Evolutionary conservation across 164 flowering plant genomes (phyloP).

Genomic region (Taxillus chinensis): DNA sequence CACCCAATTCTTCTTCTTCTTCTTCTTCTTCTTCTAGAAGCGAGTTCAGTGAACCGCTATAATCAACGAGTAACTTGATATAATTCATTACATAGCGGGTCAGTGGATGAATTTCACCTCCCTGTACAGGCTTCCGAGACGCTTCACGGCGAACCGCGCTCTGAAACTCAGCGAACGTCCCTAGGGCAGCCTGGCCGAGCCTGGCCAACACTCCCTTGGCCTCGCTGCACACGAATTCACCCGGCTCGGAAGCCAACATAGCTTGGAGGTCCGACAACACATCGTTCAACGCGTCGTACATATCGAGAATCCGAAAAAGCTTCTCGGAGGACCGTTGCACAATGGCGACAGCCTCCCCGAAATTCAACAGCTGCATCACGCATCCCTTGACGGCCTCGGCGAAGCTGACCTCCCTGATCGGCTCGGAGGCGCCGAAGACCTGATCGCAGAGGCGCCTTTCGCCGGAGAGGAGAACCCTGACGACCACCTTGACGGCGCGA

Average conservation of each 20-base stretch:
- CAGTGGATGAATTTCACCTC: conserved; percentile 68
- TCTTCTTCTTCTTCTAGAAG: conserved; percentile 30
- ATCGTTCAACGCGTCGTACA: conserved; percentile 59
- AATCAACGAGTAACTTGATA: conserved; percentile 60
- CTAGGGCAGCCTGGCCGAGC: conserved; percentile 58
- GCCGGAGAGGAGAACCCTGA: conserved; percentile 43
- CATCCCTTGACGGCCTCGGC: conserved; percentile 63
- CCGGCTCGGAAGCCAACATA: conserved; percentile 37
- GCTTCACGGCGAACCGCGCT: conserved; percentile 52
- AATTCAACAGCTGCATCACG: conserved; percentile 65
- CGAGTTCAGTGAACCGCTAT: conserved; percentile 46
- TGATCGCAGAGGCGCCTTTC: conserved; percentile 71
- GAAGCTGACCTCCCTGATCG: conserved; percentile 50
- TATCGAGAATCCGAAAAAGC: conserved; percentile 63
- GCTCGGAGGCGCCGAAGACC: conserved; percentile 41
- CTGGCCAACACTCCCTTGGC: conserved; percentile 40
- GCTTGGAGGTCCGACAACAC: conserved; percentile 36
- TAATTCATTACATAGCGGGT: conserved; percentile 88
- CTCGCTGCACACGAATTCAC: conserved; percentile 42
- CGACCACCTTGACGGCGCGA: conserved; percentile 56
- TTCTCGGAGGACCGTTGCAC: conserved; percentile 52
- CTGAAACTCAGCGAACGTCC: conserved; percentile 75
- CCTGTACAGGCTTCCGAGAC: conserved; percentile 45
- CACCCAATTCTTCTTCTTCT: not conserved
- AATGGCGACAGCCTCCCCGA: conserved; percentile 72